Evolutionary conservation across 768 basidiomycete species (phyloP), one percentile per base, ranked within the genome.

Genomic region (Leccinellum luteum): DNA sequence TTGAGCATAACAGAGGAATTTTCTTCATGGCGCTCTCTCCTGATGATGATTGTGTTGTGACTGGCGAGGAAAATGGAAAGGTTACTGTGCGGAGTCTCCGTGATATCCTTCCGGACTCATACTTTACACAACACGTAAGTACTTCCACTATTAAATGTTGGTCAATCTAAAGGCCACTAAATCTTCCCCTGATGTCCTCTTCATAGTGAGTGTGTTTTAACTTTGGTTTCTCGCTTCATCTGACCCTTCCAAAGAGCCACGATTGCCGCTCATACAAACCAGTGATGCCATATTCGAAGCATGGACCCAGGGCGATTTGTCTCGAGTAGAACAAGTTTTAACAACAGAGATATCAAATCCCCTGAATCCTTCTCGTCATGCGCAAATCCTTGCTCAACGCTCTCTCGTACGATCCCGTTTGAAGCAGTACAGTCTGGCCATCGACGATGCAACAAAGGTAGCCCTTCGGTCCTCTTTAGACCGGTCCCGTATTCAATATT

Each of bases 391-490:
- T 0, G 57, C 60, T 14, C 27, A 47, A 4, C 60, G 52, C 0
- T 19, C 57, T 4, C n/a, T 60, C 3, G 17, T 51, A 8, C 41
- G 57, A 3, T 17, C 8, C 1, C 59, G 44, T 12, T 23, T 23
- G 7, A 25, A 32, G 3, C 31, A 49, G 8, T 52, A 21, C 9
- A 35, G 48, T 1, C 44, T 21, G n/a, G 59, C 54, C 13, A 32
- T 57, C 12, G 50, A 51, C 2, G 60, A 61, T 30, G 59, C 54
- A 0, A 56, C 30, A 47, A 10, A 34, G 52, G 61, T 62, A 27
- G 27, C 1, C 3, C 3, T 19, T 12, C 4, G 1, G 0, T 2
- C 38, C 19, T 27, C 8, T 17, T 1, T 30, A 19, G 3, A 14
- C 17, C 1, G 7, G 13, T 28, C 3, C 15, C 6, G 6, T 21